Conservation (phyloP, 139 green algal genomes). For the Axilococcus clingmanii region DNA sequence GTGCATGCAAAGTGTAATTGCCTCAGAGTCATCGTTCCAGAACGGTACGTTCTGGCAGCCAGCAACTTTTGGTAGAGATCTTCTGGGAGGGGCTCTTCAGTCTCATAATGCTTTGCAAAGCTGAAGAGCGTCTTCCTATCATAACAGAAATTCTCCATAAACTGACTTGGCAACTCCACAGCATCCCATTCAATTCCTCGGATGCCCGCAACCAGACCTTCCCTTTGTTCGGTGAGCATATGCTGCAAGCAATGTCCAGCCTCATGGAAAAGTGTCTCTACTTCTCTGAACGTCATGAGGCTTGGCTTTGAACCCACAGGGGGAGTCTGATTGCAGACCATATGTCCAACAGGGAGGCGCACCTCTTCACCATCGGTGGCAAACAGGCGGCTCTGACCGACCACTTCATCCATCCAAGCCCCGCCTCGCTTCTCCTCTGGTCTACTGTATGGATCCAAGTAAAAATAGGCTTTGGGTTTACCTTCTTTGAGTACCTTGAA, state of each 20-base stretch:
- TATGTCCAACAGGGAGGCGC: constrained; percentile 89
- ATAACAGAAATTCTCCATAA: constrained; percentile 90
- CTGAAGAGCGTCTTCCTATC: constrained; percentile 46
- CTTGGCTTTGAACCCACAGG: constrained; percentile 78
- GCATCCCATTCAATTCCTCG: constrained; percentile 88
- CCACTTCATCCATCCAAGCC: constrained; percentile 54
- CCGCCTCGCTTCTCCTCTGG: constrained; percentile 92
- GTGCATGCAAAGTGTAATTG: constrained; percentile 81
- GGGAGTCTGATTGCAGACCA: constrained; percentile 93
- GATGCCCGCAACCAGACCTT: constrained; percentile 85
- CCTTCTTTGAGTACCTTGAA: constrained; percentile 64
- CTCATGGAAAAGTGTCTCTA: constrained; percentile 98
- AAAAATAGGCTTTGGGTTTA: constrained; percentile 83
- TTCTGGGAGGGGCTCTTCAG: constrained; percentile 76
- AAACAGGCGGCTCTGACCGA: constrained; percentile 43
- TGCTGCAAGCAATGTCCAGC: constrained; percentile 88
- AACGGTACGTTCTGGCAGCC: constrained; percentile 65
- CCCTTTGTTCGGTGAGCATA: constrained; percentile 85
- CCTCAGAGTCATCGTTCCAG: constrained; percentile 74
- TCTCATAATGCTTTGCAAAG: constrained; percentile 89
- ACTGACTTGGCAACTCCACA: constrained; percentile 71
- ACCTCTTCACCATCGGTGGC: constrained; percentile 33
- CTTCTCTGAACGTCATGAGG: constrained; percentile 94
- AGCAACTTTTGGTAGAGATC: constrained; percentile 80
- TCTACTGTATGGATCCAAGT: constrained; percentile 84